These are phyloP conservation scores for Oemleria cerasiformis DNA, from an alignment of 306 rosid species.

Conservation along the genomic window DNA sequence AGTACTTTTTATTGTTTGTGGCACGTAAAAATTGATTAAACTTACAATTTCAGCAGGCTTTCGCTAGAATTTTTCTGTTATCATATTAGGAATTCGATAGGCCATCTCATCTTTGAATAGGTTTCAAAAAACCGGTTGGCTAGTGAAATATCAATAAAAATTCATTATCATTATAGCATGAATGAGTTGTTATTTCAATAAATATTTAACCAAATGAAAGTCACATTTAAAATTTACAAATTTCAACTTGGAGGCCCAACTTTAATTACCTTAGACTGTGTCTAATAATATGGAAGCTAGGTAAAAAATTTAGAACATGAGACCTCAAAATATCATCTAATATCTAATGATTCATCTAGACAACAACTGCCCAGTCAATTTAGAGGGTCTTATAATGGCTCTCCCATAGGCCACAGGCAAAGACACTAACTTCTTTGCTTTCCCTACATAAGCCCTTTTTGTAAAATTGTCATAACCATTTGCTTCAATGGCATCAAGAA, in stretches of 20 bases:
- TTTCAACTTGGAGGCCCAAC: slow-evolving; percentile 3
- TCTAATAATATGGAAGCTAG: slow-evolving; percentile 14
- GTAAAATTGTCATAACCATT: slow-evolving; percentile 92
- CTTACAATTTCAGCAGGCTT: too few species aligned
- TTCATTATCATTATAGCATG: too few species aligned
- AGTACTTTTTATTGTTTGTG: too few species aligned
- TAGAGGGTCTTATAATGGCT: slow-evolving; percentile 55
- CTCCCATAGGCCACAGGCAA: slow-evolving; percentile 74
- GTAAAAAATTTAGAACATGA: slow-evolving; percentile 28
- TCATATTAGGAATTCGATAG: too few species aligned
- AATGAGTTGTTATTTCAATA: too few species aligned
- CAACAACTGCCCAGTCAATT: slow-evolving; percentile 40
- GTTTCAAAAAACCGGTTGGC: too few species aligned
- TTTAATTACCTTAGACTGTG: slow-evolving; percentile 8
- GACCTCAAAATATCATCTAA: background rate
- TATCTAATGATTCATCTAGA: slow-evolving; percentile 28
- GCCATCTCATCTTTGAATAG: too few species aligned
- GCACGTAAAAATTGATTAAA: too few species aligned
- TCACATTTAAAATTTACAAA: slow-evolving; percentile 16
- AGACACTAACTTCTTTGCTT: slow-evolving; percentile 62
- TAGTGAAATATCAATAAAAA: too few species aligned
- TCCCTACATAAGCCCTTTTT: slow-evolving; percentile 79
- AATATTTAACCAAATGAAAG: background rate
- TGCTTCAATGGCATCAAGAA: slow-evolving; percentile 89
- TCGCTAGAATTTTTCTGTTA: too few species aligned